Base-by-base conservation (phyloP, 2,329 filamentous ascomycete species). In the Aspergillus sp. region DNA sequence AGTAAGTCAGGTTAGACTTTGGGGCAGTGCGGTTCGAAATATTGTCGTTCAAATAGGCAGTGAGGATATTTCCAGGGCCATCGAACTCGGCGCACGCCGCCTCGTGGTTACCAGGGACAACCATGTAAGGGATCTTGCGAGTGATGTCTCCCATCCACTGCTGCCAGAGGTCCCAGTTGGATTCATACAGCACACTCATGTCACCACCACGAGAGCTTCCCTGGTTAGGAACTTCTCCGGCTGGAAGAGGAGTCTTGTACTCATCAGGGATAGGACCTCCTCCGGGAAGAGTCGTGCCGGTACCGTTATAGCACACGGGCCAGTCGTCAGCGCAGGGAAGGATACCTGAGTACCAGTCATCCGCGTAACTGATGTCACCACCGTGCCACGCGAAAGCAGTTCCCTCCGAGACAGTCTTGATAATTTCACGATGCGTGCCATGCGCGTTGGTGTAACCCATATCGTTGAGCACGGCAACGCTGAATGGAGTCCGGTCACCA, bases 361-460 rank as follows among this genome's bases (percentile, higher is more conserved):
- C 77, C 0, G 78, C 77, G 52, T 81, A 81, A 47, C 67, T 73
- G 50, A 80, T 66, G 54, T 81, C 78, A 45, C 79, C 78, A 35
- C 78, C 77, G 61, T 81, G 79, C 79, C 79, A 81, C 22, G 74
- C 75, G 57, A 81, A 80, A 3, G 73, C 73, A 16, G 71, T 56
- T n/a, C 74, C 76, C n/a, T 77, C 70, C n/a, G 72, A 62, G 36
- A 70, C 70, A 4, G 69, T 74, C 35, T 73, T 58, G 33, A 59
- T 61, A 13, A 81, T 65, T 42, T 79, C 67, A 55, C 73, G 67
- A 64, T 73, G 73, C 1, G 78, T 80, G 14, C 78, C 78, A 1
- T 68, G 62, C 16, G 77, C 78, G 47, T 80, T 80, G 42, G 76
- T 80, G 65, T 80, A 80, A 7, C 78, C 78, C 78, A 81, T 80